These are phyloP conservation scores for Ramularia collo-cygni DNA, from an alignment of 2,329 filamentous ascomycete species.

Conservation along the genomic window DNA sequence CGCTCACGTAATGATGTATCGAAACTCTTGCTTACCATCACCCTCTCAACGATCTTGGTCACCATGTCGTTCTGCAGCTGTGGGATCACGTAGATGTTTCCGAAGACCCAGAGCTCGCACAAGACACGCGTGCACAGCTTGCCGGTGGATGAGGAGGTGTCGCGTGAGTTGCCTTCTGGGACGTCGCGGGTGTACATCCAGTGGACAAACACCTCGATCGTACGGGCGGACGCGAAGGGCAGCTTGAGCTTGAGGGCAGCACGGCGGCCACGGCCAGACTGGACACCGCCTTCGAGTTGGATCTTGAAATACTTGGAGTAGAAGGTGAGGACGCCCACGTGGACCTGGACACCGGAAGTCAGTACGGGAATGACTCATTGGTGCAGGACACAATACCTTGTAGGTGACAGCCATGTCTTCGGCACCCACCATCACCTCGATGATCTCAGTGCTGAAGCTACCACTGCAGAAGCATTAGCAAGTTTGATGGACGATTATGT, in stretches of 20 bases:
- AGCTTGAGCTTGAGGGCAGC: neutral
- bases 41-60: neutral
- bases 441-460: neutral
- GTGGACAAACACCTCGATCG: conserved; percentile 8
- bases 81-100: neutral
- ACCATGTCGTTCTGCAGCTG: conserved; percentile 3
- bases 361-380: too few relatives aligned
- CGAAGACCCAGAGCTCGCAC: conserved; percentile 1
- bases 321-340: neutral
- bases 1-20: too few relatives aligned
- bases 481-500: neutral
- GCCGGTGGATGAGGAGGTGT: neutral
- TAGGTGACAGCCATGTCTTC: neutral
- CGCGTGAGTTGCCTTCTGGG: neutral
- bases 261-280: too few relatives aligned
- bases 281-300: neutral
- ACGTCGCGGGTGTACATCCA: conserved; percentile 11
- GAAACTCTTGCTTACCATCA: neutral
- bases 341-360: too few relatives aligned
- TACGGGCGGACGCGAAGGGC: conserved; percentile 1
- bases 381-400: too few relatives aligned
- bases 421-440: neutral
- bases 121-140: neutral
- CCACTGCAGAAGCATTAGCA: neutral
- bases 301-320: neutral